Percentiles rank a stretch among this genome's conserved stretches.
Conservation (phyloP, 2,329 filamentous ascomycete genomes). For the Tolypocladium tundrense region DNA sequence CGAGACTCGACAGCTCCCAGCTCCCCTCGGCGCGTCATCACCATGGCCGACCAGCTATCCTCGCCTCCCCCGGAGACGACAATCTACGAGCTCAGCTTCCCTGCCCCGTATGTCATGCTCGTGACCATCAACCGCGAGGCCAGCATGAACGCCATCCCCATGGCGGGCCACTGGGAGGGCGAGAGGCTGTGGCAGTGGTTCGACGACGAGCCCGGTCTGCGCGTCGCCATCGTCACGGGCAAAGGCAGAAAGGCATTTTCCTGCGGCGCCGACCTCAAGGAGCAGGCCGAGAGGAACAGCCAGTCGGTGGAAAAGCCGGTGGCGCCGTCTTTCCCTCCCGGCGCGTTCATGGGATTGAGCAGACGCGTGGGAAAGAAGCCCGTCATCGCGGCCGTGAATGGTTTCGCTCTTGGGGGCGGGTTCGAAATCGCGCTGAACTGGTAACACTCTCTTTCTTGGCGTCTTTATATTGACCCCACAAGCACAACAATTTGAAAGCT, state of each 20-base stretch:
- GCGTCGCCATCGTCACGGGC: constrained; percentile 39
- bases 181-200: constrained; percentile 41
- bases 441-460: constrained; percentile 18
- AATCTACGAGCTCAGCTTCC: constrained; percentile 27
- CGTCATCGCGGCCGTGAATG: constrained; percentile 49
- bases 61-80: constrained; percentile 7
- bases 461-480: neutral
- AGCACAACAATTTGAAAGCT: neutral
- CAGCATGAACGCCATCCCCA: constrained; percentile 35
- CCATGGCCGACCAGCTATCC: constrained; percentile 6
- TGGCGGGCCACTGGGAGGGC: constrained; percentile 35
- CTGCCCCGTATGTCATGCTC: constrained; percentile 34
- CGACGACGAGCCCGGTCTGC: constrained; percentile 36
- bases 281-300: constrained; percentile 21
- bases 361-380: constrained; percentile 49
- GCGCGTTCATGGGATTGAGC: constrained; percentile 39
- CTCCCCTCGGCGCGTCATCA: neutral
- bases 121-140: constrained; percentile 41
- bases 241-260: constrained; percentile 42
- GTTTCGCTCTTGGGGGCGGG: constrained; percentile 44
- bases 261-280: constrained; percentile 44
- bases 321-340: constrained; percentile 18
- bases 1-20: neutral
- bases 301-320: constrained; percentile 9
- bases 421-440: constrained; percentile 47